Conservation (phyloP, 2,329 filamentous ascomycete species). For the Phyllosticta citribraziliensis region DNA sequence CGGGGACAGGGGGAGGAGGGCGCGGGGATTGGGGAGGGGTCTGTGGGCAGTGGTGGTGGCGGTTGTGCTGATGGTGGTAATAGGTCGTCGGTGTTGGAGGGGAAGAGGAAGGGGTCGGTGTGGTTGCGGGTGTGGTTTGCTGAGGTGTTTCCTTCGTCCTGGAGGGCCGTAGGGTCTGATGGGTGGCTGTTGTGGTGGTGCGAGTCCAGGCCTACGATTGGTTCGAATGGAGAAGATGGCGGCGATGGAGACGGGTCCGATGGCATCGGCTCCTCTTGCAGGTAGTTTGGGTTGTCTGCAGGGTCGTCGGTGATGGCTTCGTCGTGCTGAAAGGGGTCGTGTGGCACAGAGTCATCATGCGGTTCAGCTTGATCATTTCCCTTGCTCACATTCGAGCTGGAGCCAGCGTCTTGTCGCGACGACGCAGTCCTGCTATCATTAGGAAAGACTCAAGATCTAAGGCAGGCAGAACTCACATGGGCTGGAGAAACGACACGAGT, state of each 20-base stretch:
- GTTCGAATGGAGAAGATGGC: neutral
- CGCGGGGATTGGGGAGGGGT: neutral
- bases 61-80: conserved; percentile 27
- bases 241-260: neutral
- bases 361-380: neutral
- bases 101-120: neutral
- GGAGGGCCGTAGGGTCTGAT: too few relatives aligned
- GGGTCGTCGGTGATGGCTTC: neutral
- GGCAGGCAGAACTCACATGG: neutral
- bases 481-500: conserved; percentile 18
- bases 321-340: neutral
- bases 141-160: neutral
- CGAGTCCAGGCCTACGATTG: too few relatives aligned
- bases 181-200: too few relatives aligned
- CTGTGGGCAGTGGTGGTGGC: conserved; percentile 9
- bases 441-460: neutral
- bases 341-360: neutral
- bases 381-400: conserved; percentile 1
- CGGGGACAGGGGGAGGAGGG: conserved; percentile 47
- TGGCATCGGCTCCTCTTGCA: neutral
- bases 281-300: neutral
- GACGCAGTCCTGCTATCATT: neutral
- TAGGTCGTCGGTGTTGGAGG: neutral
- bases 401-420: neutral
- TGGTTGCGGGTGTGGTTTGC: neutral